A percentile compares a stretch with the other conserved stretches of the same genome.
These are phyloP conservation scores for Vicia sativa DNA, from an alignment of 306 rosid species.

Conservation along the genomic window DNA sequence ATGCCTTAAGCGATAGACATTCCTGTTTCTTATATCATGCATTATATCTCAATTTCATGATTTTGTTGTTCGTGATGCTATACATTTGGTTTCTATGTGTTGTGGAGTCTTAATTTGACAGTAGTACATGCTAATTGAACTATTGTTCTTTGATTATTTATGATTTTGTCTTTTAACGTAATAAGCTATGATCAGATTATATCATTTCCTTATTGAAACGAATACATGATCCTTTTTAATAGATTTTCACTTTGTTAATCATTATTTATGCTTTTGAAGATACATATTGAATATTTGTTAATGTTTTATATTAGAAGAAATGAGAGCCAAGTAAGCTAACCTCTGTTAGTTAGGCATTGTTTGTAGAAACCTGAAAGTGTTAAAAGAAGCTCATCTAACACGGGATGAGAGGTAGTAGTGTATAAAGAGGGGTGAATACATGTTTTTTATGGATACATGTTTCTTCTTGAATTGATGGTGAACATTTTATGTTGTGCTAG, in stretches of 20 bases:
- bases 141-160: neutral
- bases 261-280: neutral
- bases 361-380: neutral
- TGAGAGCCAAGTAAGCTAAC: neutral
- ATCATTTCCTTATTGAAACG: neutral
- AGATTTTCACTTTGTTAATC: neutral
- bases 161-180: neutral
- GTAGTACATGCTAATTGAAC: neutral
- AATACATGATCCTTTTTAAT: neutral
- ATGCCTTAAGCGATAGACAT: no score
- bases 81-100: no score
- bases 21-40: no score
- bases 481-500: no score
- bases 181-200: neutral
- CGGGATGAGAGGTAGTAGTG: neutral
- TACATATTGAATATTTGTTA: neutral
- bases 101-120: neutral
- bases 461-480: no score
- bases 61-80: slow-evolving; percentile 16
- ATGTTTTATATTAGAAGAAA: neutral
- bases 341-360: neutral
- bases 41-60: no score
- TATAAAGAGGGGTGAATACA: neutral
- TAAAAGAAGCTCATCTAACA: slow-evolving; percentile 5
- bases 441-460: no score